Evolutionary conservation across 2,329 filamentous ascomycete species (phyloP), one percentile per base, ranked within the genome.

Genomic region (Aureobasidium pullulans): DNA sequence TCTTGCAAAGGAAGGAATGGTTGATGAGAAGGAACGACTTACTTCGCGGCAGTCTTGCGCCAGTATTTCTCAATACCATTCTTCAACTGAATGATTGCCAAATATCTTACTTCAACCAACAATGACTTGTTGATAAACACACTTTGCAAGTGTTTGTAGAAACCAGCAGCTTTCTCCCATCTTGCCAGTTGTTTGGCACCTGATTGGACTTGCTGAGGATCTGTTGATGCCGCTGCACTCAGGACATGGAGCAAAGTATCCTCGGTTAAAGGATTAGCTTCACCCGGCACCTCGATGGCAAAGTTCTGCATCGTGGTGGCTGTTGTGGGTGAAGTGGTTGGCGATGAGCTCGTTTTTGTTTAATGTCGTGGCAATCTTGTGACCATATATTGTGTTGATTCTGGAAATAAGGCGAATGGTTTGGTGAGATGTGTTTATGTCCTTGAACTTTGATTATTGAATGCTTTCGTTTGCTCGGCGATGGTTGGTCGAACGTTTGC

Each of bases 51-150:
- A 36, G 88, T 89, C 70, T 81, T 90, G 69, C 94, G 83, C 94
- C 94, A 99, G 73, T 91, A 90, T 70, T 88, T 91, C 71, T 97
- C 93, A 73, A 97, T 92, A 59, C 92, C 94, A 72, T 97, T 96
- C 72, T 97, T 97, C 57, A 99, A 81, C 70, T 96, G 89, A 65
- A 97, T 96, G 60, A 97, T 84, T 58, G 93, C 89, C 10, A 96
- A 85, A 68, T 96, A 91, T 62, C 94, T 88, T 57, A 93, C 83
- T 67, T 95, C 86, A 60, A 84, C 75, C 1, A 90, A 88, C 1
- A 95, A 77, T 1, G 84, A 84, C 62, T 84, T 85, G 75, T 96
- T 89, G 63, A 96, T 81, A 71, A 92, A 96, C 37, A 90, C 83
- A 66, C 86, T 82, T 65, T 79, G 77, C 1, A 80, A 71, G 56